phyloP scores from a whole-genome alignment of 164 flowering plant species.

The Annona cherimola region DNA sequence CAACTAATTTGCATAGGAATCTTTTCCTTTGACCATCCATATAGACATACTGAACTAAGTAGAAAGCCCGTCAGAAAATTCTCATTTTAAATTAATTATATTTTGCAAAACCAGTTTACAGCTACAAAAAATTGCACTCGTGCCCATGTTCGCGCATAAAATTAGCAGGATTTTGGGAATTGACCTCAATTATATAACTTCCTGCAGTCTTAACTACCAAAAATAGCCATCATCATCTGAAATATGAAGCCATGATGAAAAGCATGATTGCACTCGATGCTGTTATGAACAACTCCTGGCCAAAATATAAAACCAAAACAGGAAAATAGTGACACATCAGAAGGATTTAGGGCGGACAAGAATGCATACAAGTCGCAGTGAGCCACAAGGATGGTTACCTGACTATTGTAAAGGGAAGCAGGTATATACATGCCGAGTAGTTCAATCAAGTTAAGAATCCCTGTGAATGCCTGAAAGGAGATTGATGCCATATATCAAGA shows the following conservation, averaged over 20 bases:
- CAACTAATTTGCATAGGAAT: no score
- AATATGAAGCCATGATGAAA: constrained; percentile 59
- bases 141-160: no score
- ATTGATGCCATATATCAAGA: neutral
- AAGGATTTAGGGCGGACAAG: neutral
- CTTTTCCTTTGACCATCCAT: no score
- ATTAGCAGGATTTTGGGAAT: no score
- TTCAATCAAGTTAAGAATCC: constrained; percentile 68
- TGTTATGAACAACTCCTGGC: constrained; percentile 73
- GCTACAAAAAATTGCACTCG: no score
- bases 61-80: no score
- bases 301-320: neutral
- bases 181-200: no score
- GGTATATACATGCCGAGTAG: constrained; percentile 51
- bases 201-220: neutral
- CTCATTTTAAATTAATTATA: no score
- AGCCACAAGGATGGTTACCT: constrained; percentile 39
- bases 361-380: neutral
- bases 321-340: neutral
- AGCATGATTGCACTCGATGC: constrained; percentile 47
- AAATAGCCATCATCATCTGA: constrained; percentile 31
- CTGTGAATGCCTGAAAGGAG: constrained; percentile 70
- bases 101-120: no score
- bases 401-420: constrained; percentile 70
- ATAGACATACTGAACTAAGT: no score